Evolutionary conservation across 2,329 filamentous ascomycete species (phyloP).

Genomic region (Diaporthe citrichinensis): DNA sequence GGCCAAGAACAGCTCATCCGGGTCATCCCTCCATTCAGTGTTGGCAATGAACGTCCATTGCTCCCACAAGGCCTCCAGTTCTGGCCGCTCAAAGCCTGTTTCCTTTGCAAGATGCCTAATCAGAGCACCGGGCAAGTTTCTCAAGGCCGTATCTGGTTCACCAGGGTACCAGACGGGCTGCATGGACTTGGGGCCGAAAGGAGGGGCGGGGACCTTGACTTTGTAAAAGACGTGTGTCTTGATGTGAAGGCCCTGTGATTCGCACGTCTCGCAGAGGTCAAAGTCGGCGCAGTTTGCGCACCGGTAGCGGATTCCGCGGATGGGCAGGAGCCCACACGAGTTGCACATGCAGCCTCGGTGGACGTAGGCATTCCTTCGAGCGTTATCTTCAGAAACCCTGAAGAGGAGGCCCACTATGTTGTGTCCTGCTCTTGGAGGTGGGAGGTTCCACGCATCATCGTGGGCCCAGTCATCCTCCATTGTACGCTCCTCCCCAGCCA

Average conservation of each 20-base stretch:
- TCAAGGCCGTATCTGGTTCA: constrained; percentile 80
- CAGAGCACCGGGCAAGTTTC: constrained; percentile 75
- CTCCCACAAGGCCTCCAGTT: constrained; percentile 94
- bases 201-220: constrained; percentile 89
- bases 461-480: constrained; percentile 67
- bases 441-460: constrained; percentile 54
- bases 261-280: constrained; percentile 94
- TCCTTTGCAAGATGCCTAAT: constrained; percentile 78
- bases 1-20: constrained; percentile 81
- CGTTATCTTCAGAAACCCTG: constrained; percentile 93
- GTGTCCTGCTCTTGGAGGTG: constrained; percentile 73
- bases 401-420: constrained; percentile 90
- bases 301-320: constrained; percentile 91
- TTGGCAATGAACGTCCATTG: constrained; percentile 97
- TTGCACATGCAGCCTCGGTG: constrained; percentile 96
- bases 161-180: constrained; percentile 91
- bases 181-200: constrained; percentile 84
- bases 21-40: constrained; percentile 85
- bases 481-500: constrained; percentile 55
- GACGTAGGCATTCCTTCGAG: constrained; percentile 87
- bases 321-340: constrained; percentile 87
- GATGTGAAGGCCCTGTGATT: constrained; percentile 81
- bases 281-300: constrained; percentile 97
- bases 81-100: constrained; percentile 85
- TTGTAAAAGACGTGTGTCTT: constrained; percentile 99